Evolutionary conservation across 208 protist species (phyloP).

Genomic region (Crithidia sp.): DNA sequence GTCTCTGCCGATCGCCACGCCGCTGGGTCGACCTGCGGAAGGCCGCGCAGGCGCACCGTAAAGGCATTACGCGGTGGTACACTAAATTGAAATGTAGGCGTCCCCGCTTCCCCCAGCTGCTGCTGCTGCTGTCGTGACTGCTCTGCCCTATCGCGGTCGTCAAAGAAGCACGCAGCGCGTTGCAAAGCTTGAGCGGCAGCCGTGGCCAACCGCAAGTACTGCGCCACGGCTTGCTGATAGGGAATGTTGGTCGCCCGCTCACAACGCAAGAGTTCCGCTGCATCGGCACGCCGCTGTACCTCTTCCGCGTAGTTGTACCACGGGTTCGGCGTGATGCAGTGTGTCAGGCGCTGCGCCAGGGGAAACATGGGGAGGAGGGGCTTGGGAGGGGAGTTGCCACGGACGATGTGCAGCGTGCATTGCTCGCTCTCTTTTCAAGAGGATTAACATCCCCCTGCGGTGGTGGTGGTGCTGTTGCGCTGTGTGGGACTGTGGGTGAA

Average conservation of each 20-base stretch:
- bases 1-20: constrained; percentile 22
- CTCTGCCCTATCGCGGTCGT: constrained; percentile 18
- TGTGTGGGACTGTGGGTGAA: too few relatives aligned
- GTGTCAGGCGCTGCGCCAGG: constrained; percentile 7
- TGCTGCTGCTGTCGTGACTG: not conserved
- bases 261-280: constrained; percentile 28
- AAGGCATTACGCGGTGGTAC: constrained; percentile 13
- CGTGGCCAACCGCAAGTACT: constrained; percentile 25
- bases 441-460: too few relatives aligned
- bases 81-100: not conserved
- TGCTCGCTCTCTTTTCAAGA: too few relatives aligned
- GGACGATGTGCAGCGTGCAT: too few relatives aligned
- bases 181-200: constrained; percentile 36
- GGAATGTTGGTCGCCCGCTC: constrained; percentile 53
- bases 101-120: not conserved
- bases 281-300: constrained; percentile 29
- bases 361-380: not conserved
- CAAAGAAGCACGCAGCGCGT: constrained; percentile 33
- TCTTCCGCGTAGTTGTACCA: constrained; percentile 51
- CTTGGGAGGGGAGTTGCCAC: too few relatives aligned
- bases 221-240: constrained; percentile 37
- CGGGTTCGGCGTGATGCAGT: constrained; percentile 23
- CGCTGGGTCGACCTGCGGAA: constrained; percentile 31
- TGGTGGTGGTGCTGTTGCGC: too few relatives aligned
- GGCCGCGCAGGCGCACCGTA: constrained; percentile 21